A percentile compares a stretch with the other conserved stretches of the same genome.
Evolutionary conservation across 2,329 filamentous ascomycete species (phyloP).

Genomic region (Cercospora sesami): DNA sequence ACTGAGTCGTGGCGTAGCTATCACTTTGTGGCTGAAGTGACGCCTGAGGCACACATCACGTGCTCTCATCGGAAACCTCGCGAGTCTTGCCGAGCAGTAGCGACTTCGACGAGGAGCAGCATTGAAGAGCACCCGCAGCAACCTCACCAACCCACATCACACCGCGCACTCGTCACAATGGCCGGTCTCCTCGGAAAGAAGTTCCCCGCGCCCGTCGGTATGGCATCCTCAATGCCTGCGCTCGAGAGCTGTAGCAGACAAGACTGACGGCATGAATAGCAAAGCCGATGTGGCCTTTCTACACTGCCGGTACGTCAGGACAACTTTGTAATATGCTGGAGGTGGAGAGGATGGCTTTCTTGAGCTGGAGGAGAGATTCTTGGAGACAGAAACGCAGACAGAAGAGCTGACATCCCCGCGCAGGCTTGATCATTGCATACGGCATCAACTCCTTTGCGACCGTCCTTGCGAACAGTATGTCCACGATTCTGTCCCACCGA

Average conservation of each 20-base stretch:
- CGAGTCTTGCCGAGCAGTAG: not conserved
- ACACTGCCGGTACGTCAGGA: constrained; percentile 74
- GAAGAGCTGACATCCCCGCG: constrained; percentile 24
- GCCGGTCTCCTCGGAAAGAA: constrained; percentile 52
- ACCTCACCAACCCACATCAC: constrained; percentile 1
- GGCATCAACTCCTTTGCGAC: constrained; percentile 84
- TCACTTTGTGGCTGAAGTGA: not conserved
- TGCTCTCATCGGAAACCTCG: constrained; percentile 1
- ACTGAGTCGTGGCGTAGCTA: not conserved
- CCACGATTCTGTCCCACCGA: not conserved
- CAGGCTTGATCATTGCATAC: constrained; percentile 84
- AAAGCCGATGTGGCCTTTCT: constrained; percentile 90
- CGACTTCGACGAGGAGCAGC: constrained; percentile 13
- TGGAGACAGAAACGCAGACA: not conserved
- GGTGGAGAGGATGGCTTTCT: not conserved
- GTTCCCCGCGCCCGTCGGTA: constrained; percentile 53
- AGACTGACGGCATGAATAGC: constrained; percentile 55
- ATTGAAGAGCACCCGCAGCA: constrained; percentile 2
- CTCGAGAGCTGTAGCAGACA: not conserved
- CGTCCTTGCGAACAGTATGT: constrained; percentile 75
- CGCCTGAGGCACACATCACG: not conserved
- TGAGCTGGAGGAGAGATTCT: constrained; percentile 8
- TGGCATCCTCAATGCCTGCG: constrained; percentile 34
- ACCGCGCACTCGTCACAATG: constrained; percentile 28
- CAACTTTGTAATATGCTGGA: not conserved